A percentile compares a stretch with the other conserved stretches of the same genome.
phyloP scores from a whole-genome alignment of 805 yeast species.

The Candida coleopterorum region DNA sequence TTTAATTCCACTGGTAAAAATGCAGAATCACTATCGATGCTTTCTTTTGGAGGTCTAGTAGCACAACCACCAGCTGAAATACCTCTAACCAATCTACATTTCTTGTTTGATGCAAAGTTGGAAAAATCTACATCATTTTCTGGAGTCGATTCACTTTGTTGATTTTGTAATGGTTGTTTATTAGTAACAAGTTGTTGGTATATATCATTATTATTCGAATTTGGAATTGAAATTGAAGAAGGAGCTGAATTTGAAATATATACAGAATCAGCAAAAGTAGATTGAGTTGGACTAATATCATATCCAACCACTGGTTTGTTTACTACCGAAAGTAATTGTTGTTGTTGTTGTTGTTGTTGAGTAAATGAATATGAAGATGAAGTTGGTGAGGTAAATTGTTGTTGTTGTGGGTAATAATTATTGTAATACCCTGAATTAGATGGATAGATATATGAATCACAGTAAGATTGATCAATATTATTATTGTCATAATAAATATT shows the following conservation, averaged over 20 bases:
- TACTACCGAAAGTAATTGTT: no score
- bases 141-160: neutral
- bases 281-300: constrained; percentile 3
- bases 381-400: constrained; percentile 3
- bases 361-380: constrained; percentile 8
- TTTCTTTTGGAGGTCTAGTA: constrained; percentile 49
- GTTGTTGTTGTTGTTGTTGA: neutral
- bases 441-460: neutral
- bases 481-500: neutral
- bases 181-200: neutral
- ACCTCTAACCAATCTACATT: constrained; percentile 56
- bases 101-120: neutral
- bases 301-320: neutral
- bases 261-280: constrained; percentile 2
- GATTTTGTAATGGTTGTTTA: neutral
- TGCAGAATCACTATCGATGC: constrained; percentile 22
- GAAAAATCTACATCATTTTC: neutral
- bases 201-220: neutral
- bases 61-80: constrained; percentile 54
- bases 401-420: neutral
- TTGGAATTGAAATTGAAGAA: constrained; percentile 4
- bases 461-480: constrained; percentile 8
- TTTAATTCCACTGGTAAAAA: constrained; percentile 45
- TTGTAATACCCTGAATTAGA: neutral
- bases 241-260: neutral